Evolutionary conservation across 176 grass and related monocot species (phyloP).

Genomic region (Rhynchospora tenuis): DNA sequence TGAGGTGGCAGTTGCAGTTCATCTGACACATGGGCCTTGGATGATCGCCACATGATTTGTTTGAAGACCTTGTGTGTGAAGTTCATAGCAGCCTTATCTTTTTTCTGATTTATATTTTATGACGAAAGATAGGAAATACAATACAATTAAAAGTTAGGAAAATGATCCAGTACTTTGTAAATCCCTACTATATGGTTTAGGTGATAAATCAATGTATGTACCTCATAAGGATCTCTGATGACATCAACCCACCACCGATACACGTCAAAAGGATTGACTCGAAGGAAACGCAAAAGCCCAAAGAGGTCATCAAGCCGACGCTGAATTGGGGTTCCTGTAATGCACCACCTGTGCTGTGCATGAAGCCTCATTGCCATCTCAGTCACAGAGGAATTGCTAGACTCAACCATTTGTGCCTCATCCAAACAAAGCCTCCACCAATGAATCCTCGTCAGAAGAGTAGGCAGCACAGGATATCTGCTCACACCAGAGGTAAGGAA

Average conservation of each 20-base stretch:
- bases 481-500: neutral
- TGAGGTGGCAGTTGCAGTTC: slow-evolving; percentile 77
- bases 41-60: slow-evolving; percentile 99
- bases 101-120: slow-evolving; percentile 42
- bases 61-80: slow-evolving; percentile 74
- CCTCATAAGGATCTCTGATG: slow-evolving; percentile 94
- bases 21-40: slow-evolving; percentile 75
- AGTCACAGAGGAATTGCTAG: slow-evolving; percentile 65
- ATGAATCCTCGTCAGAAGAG: slow-evolving; percentile 77
- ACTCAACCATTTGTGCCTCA: slow-evolving; percentile 97
- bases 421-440: slow-evolving; percentile 98
- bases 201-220: slow-evolving; percentile 26
- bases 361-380: slow-evolving; percentile 94
- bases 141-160: neutral
- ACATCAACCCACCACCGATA: slow-evolving; percentile 93
- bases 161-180: neutral
- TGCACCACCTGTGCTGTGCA: slow-evolving; percentile 75
- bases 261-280: slow-evolving; percentile 63
- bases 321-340: slow-evolving; percentile 95
- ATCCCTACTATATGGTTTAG: neutral
- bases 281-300: slow-evolving; percentile 85
- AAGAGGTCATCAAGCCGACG: slow-evolving; percentile 80
- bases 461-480: slow-evolving; percentile 90
- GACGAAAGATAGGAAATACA: slow-evolving; percentile 7
- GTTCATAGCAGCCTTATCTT: slow-evolving; percentile 62